Evolutionary conservation across 352 stramenopile genomes (phyloP), one percentile per base, ranked within the genome.

Genomic region (Phytophthora litchii): DNA sequence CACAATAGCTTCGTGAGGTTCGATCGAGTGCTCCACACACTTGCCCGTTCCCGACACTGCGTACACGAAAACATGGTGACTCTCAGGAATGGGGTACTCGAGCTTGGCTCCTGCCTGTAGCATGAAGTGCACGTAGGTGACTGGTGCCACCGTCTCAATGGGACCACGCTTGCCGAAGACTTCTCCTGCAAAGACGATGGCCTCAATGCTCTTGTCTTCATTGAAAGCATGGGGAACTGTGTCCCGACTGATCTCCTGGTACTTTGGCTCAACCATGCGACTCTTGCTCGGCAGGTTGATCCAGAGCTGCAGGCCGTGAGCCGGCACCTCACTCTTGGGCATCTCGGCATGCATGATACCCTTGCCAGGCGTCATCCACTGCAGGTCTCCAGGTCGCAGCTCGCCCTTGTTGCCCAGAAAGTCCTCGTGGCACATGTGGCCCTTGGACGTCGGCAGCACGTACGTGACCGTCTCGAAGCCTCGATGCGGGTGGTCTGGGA

Each of bases 401-500:
- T 76, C 60, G 49, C 74, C 74, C 56, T 80, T 80, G 64, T 84
- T 74, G 58, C 74, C 72, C 4, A 74, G 60, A 50, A 84, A 93
- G 78, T 98, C 91, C 36, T 91, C 70, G 75, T 98, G 91, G 7
- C 69, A 64, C 70, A 98, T 91, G 31, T 86, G 82, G 41, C 92
- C 91, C 56, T 90, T 78, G 58, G 67, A 78, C 16, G 61, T 54
- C 17, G 71, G 74, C 42, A 97, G 65, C 62, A 92, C 76, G 70
- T 96, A 96, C 27, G 92, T 97, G 12, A 98, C 71, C 10, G 89
- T 97, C 41, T 96, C 75, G 65, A 98, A 98, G 40, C 92, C 90
- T 45, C 87, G 70, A 73, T 98, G 92, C 21, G 88, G 87, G 77
- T 98, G 92, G 35, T 89, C 70, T 0, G 89, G 86, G 76, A 96